phyloP scores from a whole-genome alignment of 2,329 filamentous ascomycete genomes.

The Cladophialophora exuberans region DNA sequence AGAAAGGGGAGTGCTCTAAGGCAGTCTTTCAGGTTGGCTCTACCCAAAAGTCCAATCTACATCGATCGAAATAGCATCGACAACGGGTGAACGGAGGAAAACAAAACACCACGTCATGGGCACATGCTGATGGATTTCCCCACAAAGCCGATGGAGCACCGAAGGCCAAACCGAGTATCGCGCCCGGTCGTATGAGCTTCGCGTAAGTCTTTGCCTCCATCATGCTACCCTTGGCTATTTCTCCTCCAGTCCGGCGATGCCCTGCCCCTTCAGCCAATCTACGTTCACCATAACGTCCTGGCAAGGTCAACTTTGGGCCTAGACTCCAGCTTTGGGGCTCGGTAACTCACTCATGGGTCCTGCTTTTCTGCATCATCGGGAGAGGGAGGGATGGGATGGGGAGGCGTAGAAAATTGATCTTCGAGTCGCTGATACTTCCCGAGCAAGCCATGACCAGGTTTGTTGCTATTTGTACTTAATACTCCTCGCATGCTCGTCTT shows the following conservation, averaged over 20 bases:
- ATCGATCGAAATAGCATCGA: background rate
- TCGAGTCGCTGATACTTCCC: background rate
- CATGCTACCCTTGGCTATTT: background rate
- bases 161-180: conserved; percentile 14
- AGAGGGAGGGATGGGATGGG: background rate
- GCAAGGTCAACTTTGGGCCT: background rate
- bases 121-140: conserved; percentile 23
- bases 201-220: background rate
- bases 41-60: background rate
- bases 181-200: background rate
- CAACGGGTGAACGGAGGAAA: conserved; percentile 12
- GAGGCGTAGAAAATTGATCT: no score
- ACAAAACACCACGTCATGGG: conserved; percentile 2
- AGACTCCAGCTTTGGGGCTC: conserved; percentile 5
- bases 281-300: conserved; percentile 1
- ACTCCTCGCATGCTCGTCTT: conserved; percentile 17
- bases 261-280: conserved; percentile 15
- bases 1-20: background rate
- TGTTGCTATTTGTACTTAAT: conserved; percentile 22
- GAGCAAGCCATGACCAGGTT: background rate
- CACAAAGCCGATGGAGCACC: conserved; percentile 27
- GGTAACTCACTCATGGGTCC: background rate
- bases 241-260: conserved; percentile 23
- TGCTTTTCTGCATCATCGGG: conserved; percentile 10
- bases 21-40: no score